These are phyloP conservation scores for Torulaspora globosa DNA, from an alignment of 1,139 yeast species.

Conservation along the genomic window DNA sequence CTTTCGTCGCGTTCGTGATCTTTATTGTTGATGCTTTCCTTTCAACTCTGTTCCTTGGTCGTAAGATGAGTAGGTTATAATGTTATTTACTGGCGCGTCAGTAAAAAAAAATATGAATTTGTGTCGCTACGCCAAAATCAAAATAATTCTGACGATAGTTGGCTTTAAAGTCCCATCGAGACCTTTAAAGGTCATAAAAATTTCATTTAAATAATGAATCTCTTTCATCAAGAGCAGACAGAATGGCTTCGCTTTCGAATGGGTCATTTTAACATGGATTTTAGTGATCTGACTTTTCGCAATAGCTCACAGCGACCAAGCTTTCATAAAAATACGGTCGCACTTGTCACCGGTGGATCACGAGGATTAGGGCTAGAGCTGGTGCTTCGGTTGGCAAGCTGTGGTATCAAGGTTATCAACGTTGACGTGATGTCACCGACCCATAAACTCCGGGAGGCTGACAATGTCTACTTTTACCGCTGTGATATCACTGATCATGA, in stretches of 20 bases:
- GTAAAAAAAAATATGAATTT: background rate
- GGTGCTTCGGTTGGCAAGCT: conserved; percentile 44
- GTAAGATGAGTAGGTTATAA: background rate
- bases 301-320: background rate
- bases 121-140: background rate
- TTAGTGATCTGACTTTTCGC: conserved; percentile 2
- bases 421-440: conserved; percentile 55
- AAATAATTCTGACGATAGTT: background rate
- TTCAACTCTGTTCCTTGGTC: background rate
- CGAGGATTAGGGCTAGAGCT: conserved; percentile 71
- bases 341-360: conserved; percentile 79
- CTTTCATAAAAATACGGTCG: conserved; percentile 36
- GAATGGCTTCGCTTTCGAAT: background rate
- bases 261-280: conserved; percentile 3
- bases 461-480: conserved; percentile 49
- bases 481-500: conserved; percentile 64
- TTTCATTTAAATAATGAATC: background rate
- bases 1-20: background rate
- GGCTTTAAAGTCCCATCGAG: background rate
- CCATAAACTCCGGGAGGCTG: conserved; percentile 32
- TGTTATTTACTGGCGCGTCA: conserved; percentile 1
- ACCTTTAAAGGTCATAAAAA: background rate
- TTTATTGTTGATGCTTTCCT: background rate
- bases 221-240: background rate
- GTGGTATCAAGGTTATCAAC: conserved; percentile 52